Conservation (phyloP, 2,329 filamentous ascomycete genomes). For the Grosmannia penicillata region DNA sequence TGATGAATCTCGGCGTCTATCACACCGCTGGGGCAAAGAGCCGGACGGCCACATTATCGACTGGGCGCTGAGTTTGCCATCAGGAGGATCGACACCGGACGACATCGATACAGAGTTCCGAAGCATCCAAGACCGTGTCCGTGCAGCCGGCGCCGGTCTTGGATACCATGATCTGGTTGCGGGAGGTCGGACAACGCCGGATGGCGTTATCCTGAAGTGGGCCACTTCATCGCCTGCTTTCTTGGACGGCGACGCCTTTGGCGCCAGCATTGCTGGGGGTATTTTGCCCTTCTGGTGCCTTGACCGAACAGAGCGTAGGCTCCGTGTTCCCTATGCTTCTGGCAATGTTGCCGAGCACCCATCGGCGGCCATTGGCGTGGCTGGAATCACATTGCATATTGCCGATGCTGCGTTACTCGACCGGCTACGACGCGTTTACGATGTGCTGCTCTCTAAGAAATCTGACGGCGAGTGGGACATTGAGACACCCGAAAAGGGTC, state of each 20-base stretch:
- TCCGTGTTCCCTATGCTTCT: slow-evolving; percentile 34
- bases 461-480: slow-evolving; percentile 3
- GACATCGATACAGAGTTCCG: slow-evolving; percentile 19
- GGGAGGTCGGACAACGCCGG: slow-evolving; percentile 38
- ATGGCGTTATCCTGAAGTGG: slow-evolving; percentile 45
- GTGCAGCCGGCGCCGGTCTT: slow-evolving; percentile 17
- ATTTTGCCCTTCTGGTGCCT: slow-evolving; percentile 51
- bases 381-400: slow-evolving; percentile 24
- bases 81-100: background rate
- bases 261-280: slow-evolving; percentile 23
- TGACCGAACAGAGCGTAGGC: slow-evolving; percentile 40
- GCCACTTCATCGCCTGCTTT: slow-evolving; percentile 25
- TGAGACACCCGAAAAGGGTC: slow-evolving; percentile 1
- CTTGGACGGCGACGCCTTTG: slow-evolving; percentile 13
- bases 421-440: slow-evolving; percentile 15
- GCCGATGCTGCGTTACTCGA: slow-evolving; percentile 10
- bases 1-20: slow-evolving; percentile 21
- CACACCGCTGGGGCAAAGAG: slow-evolving; percentile 44
- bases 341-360: slow-evolving; percentile 27
- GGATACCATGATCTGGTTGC: slow-evolving; percentile 31
- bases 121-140: slow-evolving; percentile 21
- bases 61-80: slow-evolving; percentile 40
- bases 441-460: slow-evolving; percentile 11
- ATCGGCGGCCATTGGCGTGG: slow-evolving; percentile 34
- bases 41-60: slow-evolving; percentile 38